Conservation (phyloP, 768 basidiomycete genomes). For the Hypholoma fasciculare region DNA sequence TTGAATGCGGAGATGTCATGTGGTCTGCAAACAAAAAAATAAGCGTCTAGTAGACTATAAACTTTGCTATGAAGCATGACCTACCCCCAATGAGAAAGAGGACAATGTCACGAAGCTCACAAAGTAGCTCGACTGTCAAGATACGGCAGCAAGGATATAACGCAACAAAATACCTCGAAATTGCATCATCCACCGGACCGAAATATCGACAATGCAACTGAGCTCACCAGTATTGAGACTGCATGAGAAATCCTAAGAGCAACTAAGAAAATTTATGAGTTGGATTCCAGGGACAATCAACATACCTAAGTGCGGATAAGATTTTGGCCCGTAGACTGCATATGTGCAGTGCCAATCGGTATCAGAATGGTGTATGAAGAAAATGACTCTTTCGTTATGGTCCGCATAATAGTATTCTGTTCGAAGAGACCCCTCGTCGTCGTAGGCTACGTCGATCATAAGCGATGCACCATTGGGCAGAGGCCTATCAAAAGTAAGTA, state of each 20-base stretch:
- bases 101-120: conserved; percentile 38
- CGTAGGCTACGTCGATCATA: conserved; percentile 40
- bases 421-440: conserved; percentile 20
- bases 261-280: too few species aligned
- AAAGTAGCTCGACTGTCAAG: conserved; percentile 24
- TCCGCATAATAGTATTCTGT: conserved; percentile 35
- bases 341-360: conserved; percentile 22
- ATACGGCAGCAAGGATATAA: conserved; percentile 31
- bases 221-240: conserved; percentile 41
- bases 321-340: conserved; percentile 37
- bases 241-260: conserved; percentile 34
- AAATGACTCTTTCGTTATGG: conserved; percentile 43
- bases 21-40: conserved; percentile 26
- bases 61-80: background rate
- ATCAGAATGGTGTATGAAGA: conserved; percentile 51
- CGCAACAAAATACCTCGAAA: conserved; percentile 33
- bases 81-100: conserved; percentile 38
- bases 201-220: background rate
- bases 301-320: conserved; percentile 41
- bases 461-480: conserved; percentile 39
- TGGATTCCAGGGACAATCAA: background rate
- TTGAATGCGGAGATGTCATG: conserved; percentile 39
- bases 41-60: too few species aligned
- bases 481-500: conserved; percentile 19
- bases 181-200: background rate